Evolutionary conservation across 2,329 filamentous ascomycete species (phyloP).

Genomic region (Verruconis gallopava): DNA sequence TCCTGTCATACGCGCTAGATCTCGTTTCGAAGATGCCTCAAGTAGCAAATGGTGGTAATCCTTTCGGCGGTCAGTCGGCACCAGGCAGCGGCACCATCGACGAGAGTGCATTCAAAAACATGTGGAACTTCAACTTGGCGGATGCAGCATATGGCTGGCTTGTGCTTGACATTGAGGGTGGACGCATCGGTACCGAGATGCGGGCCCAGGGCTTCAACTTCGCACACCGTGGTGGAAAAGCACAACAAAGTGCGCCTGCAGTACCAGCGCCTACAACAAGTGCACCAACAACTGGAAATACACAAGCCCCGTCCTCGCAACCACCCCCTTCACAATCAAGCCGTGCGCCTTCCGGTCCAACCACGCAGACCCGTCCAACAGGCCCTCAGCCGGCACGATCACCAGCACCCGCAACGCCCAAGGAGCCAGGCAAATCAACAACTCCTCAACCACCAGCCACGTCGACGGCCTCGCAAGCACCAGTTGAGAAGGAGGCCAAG

Average conservation of each 20-base stretch:
- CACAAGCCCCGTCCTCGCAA: conserved; percentile 27
- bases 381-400: conserved; percentile 28
- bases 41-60: conserved; percentile 88
- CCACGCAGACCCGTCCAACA: conserved; percentile 24
- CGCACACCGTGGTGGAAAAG: conserved; percentile 80
- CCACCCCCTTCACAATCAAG: conserved; percentile 22
- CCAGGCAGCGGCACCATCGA: conserved; percentile 78
- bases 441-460: conserved; percentile 33
- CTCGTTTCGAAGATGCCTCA: conserved; percentile 98
- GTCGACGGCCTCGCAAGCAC: conserved; percentile 16
- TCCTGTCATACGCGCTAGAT: conserved; percentile 79
- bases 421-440: conserved; percentile 35
- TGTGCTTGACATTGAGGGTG: conserved; percentile 87
- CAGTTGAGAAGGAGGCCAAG: conserved; percentile 23
- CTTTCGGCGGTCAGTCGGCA: conserved; percentile 76
- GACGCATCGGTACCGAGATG: conserved; percentile 97
- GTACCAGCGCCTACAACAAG: conserved; percentile 23
- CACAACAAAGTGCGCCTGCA: conserved; percentile 25
- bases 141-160: conserved; percentile 96
- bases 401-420: conserved; percentile 28
- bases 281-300: conserved; percentile 24
- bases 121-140: conserved; percentile 99
- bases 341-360: conserved; percentile 18
- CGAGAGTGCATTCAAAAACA: conserved; percentile 99
- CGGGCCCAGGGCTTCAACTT: conserved; percentile 98